These are phyloP conservation scores for Bauhinia variegata DNA, from an alignment of 306 rosid species.

Conservation along the genomic window DNA sequence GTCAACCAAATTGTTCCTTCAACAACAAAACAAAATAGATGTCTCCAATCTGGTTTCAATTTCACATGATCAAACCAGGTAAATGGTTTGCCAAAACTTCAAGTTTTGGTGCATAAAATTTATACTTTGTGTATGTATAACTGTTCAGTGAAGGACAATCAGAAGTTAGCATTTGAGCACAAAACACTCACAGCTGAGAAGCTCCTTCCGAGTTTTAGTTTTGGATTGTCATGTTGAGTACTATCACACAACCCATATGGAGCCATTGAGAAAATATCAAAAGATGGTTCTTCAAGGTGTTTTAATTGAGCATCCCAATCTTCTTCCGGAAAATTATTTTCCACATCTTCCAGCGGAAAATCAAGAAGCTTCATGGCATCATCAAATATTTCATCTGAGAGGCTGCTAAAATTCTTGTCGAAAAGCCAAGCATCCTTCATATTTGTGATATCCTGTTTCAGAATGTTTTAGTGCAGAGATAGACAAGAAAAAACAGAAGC, in stretches of 20 bases:
- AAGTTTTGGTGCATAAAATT: constrained; percentile 23
- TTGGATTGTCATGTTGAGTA: constrained; percentile 32
- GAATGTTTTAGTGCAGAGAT: background rate
- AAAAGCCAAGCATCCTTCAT: constrained; percentile 64
- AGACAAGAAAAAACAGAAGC: constrained; percentile 27
- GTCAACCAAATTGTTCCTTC: background rate
- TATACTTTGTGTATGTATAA: constrained; percentile 1
- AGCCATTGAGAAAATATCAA: constrained; percentile 49
- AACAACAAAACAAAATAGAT: background rate
- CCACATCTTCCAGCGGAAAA: constrained; percentile 78
- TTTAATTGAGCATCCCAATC: constrained; percentile 66
- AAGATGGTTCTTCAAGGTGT: constrained; percentile 52
- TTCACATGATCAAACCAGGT: constrained; percentile 9
- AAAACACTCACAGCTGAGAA: constrained; percentile 56
- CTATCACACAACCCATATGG: constrained; percentile 38
- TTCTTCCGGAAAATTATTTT: constrained; percentile 46
- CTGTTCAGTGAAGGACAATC: background rate
- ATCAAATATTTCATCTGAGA: constrained; percentile 53
- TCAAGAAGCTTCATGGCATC: constrained; percentile 56
- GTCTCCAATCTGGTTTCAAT: constrained; percentile 5
- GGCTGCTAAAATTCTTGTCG: constrained; percentile 56
- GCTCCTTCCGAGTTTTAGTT: constrained; percentile 37
- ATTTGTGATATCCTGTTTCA: constrained; percentile 49
- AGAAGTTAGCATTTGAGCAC: background rate
- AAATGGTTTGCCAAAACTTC: constrained; percentile 4